Percentiles rank a stretch among this genome's conserved stretches.
phyloP scores from a whole-genome alignment of 2,329 filamentous ascomycete genomes.

The Xylariaceae sp. region DNA sequence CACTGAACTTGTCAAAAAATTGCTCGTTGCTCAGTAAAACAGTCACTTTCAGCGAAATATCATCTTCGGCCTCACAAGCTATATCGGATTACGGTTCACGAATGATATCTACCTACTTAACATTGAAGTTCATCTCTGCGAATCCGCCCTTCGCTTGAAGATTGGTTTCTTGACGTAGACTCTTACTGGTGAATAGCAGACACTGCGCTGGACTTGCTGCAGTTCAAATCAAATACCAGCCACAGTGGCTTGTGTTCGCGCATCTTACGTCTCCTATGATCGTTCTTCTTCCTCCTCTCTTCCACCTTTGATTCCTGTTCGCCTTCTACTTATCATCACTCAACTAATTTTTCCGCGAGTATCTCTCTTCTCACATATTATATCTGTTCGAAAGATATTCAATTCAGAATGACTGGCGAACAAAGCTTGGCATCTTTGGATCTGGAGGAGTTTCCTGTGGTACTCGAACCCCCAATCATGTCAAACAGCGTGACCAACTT shows the following conservation, averaged over 20 bases:
- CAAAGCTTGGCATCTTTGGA: slow-evolving; percentile 10
- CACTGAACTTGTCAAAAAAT: too few species aligned
- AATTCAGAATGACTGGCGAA: neutral
- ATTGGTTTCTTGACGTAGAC: neutral
- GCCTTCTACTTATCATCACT: neutral
- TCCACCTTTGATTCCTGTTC: neutral
- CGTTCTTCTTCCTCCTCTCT: neutral
- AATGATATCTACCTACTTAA: too few species aligned
- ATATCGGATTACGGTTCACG: too few species aligned
- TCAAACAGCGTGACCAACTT: slow-evolving; percentile 28
- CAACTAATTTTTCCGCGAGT: neutral
- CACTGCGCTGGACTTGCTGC: neutral
- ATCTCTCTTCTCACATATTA: neutral
- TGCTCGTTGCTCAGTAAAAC: too few species aligned
- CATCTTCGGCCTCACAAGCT: too few species aligned
- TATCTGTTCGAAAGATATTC: neutral
- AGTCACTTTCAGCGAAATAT: too few species aligned
- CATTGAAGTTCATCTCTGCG: neutral
- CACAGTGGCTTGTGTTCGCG: neutral
- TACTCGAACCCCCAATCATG: slow-evolving; percentile 15
- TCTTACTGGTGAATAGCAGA: neutral
- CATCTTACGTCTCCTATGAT: neutral
- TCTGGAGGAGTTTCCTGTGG: slow-evolving; percentile 15
- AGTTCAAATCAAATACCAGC: neutral
- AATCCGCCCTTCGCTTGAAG: too few species aligned